Evolutionary conservation across 2,329 filamentous ascomycete species (phyloP).

Genomic region (Botrytis deweyae): DNA sequence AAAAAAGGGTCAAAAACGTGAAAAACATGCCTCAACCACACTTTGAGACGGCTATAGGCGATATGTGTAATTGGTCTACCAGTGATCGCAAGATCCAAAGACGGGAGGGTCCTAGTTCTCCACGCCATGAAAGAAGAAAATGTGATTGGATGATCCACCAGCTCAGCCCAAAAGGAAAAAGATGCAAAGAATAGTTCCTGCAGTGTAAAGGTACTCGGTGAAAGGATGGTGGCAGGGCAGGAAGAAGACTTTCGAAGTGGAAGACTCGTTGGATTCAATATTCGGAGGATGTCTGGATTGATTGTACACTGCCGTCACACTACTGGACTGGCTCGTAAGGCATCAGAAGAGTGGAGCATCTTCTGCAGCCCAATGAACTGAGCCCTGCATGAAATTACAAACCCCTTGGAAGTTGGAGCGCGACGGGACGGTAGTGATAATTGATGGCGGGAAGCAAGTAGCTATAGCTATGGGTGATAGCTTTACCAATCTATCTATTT

Average conservation of each 20-base stretch:
- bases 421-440: background rate
- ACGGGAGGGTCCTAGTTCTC: background rate
- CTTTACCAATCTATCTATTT: background rate
- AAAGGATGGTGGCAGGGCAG: background rate
- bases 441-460: background rate
- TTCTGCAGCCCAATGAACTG: conserved; percentile 6
- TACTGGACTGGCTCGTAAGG: background rate
- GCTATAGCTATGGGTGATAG: background rate
- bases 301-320: background rate
- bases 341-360: background rate
- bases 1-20: background rate
- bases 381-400: background rate
- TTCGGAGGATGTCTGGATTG: background rate
- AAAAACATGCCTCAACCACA: background rate
- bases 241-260: background rate
- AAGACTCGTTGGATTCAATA: background rate
- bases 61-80: background rate
- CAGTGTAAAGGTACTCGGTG: conserved; percentile 8
- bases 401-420: background rate
- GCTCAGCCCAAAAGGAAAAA: background rate
- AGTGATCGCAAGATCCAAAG: background rate
- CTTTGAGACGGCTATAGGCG: background rate
- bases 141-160: background rate
- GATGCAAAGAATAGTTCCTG: background rate
- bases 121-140: background rate